These are phyloP conservation scores for Penicillium cosmopolitanum DNA, from an alignment of 495 filamentous ascomycete genomes.

Conservation along the genomic window DNA sequence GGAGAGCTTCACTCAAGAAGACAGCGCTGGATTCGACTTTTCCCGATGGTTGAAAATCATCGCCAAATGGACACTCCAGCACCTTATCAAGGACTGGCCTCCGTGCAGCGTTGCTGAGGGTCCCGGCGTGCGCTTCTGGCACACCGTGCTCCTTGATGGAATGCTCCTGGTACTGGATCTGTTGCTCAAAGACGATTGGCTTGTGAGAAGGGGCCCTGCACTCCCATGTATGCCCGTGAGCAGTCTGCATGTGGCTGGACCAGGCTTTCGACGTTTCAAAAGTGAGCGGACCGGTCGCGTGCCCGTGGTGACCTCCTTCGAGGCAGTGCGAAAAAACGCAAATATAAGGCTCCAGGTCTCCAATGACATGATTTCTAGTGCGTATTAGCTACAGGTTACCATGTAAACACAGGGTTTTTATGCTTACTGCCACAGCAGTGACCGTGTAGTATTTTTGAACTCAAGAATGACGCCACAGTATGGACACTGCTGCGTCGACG, in stretches of 20 bases:
- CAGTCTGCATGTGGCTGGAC: conserved; percentile 36
- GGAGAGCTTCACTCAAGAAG: conserved; percentile 36
- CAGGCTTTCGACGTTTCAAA: conserved; percentile 40
- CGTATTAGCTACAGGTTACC: conserved; percentile 21
- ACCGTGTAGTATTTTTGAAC: conserved; percentile 26
- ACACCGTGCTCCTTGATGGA: conserved; percentile 34
- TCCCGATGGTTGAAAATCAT: conserved; percentile 32
- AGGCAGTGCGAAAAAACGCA: conserved; percentile 32
- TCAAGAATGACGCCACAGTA: conserved; percentile 39
- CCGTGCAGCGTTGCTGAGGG: conserved; percentile 33
- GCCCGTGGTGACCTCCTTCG: conserved; percentile 24
- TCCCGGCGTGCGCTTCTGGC: conserved; percentile 29
- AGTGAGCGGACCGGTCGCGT: conserved; percentile 27
- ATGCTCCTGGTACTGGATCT: conserved; percentile 34
- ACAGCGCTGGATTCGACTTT: conserved; percentile 26
- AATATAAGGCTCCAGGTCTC: conserved; percentile 37
- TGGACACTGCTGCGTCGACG: conserved; percentile 31
- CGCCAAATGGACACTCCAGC: conserved; percentile 35
- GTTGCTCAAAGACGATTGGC: conserved; percentile 31
- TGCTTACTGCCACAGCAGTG: conserved; percentile 27
- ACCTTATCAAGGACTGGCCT: conserved; percentile 31
- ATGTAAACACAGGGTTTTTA: conserved; percentile 14
- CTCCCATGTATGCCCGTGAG: conserved; percentile 38
- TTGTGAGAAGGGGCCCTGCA: conserved; percentile 38
- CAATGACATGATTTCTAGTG: conserved; percentile 33